Evolutionary conservation across 2,329 filamentous ascomycete species (phyloP).

Genomic region (Verticillium zaregamsianum): DNA sequence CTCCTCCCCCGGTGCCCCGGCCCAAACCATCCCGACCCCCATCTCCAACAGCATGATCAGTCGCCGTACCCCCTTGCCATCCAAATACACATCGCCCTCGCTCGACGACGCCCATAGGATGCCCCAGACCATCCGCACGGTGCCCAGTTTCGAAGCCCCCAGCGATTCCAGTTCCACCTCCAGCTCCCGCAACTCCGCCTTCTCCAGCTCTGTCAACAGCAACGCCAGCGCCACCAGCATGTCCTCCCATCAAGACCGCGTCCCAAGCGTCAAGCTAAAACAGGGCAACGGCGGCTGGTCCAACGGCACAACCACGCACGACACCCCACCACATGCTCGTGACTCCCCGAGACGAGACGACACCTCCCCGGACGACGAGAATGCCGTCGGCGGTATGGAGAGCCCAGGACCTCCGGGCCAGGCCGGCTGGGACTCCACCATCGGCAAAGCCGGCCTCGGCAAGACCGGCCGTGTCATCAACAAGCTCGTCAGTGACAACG

Average conservation of each 20-base stretch:
- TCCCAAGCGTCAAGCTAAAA: conserved; percentile 32
- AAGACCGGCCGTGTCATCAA: conserved; percentile 80
- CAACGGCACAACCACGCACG: conserved; percentile 12
- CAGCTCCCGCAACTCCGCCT: conserved; percentile 40
- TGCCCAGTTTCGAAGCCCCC: conserved; percentile 48
- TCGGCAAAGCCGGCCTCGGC: conserved; percentile 65
- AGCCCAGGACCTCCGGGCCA: conserved; percentile 23
- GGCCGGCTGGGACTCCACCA: conserved; percentile 58
- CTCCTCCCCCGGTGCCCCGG: conserved; percentile 18
- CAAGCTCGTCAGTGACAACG: conserved; percentile 75
- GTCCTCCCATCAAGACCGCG: conserved; percentile 28
- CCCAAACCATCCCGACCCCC: conserved; percentile 27
- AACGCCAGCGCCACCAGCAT: conserved; percentile 43
- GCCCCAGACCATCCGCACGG: conserved; percentile 51
- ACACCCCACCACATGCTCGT: conserved; percentile 1
- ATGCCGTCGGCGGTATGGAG: conserved; percentile 24
- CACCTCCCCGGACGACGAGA: conserved; percentile 8
- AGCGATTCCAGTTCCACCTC: conserved; percentile 38
- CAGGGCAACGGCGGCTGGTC: conserved; percentile 6
- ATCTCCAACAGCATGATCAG: conserved; percentile 34
- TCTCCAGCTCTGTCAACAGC: conserved; percentile 55
- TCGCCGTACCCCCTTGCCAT: background rate
- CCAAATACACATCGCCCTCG: conserved; percentile 4
- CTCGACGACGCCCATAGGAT: conserved; percentile 24
- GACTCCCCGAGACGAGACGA: conserved; percentile 6